Evolutionary conservation across 306 rosid species (phyloP).

Genomic region (Cotoneaster glaucophyllus): DNA sequence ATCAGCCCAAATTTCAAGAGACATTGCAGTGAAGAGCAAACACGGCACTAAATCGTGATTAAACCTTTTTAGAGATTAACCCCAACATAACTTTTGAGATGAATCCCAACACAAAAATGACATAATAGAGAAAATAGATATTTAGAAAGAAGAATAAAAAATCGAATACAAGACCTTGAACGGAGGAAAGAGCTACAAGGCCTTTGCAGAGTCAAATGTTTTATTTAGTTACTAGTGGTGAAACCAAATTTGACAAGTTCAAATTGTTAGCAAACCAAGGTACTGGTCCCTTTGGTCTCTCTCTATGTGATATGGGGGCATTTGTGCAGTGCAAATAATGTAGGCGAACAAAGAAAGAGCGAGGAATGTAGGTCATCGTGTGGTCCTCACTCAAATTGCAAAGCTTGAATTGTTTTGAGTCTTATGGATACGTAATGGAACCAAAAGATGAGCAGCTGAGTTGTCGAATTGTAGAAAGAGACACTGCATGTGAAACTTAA

Average conservation of each 20-base stretch:
- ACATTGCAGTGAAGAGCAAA: too few relatives aligned
- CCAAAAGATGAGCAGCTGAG: not conserved
- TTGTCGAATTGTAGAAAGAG: not conserved
- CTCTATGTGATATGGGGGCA: not conserved
- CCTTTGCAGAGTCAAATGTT: not conserved
- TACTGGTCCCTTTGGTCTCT: not conserved
- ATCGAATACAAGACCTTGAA: not conserved
- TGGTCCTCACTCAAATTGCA: conserved; percentile 14
- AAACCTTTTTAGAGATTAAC: too few relatives aligned
- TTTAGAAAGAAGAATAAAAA: not conserved
- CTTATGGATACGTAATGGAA: not conserved
- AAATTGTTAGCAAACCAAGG: not conserved
- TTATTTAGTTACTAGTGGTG: not conserved
- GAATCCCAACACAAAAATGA: not conserved
- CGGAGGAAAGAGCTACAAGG: not conserved
- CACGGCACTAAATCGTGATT: too few relatives aligned
- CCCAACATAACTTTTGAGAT: not conserved
- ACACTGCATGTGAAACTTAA: conserved; percentile 26
- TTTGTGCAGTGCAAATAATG: not conserved
- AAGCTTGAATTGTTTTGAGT: not conserved
- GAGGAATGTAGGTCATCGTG: conserved; percentile 2
- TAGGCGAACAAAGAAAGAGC: not conserved
- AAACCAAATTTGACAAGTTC: not conserved
- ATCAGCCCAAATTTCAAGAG: too few relatives aligned
- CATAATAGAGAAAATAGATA: not conserved